A percentile compares a stretch with the other conserved stretches of the same genome.
Conservation (phyloP, 2,329 filamentous ascomycete genomes). For the Karstenula rhodostoma region DNA sequence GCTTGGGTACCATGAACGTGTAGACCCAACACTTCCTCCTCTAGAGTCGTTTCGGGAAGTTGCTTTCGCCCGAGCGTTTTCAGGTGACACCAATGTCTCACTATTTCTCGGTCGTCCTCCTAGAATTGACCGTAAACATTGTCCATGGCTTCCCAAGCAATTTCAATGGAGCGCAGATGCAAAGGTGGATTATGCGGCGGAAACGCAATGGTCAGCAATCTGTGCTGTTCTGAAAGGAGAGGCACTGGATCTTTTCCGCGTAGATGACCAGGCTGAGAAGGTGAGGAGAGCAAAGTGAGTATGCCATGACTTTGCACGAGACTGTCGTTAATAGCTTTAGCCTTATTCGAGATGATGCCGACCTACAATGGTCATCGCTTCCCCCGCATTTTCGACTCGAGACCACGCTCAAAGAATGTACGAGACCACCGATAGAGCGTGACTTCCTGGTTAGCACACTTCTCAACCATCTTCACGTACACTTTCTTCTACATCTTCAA, state of each 20-base stretch:
- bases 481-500: conserved; percentile 39
- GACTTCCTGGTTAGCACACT: conserved; percentile 44
- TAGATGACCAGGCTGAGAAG: conserved; percentile 12
- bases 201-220: conserved; percentile 18
- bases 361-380: conserved; percentile 7
- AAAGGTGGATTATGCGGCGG: conserved; percentile 9
- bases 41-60: conserved; percentile 51
- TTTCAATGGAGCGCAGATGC: conserved; percentile 13
- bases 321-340: background rate
- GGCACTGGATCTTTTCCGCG: conserved; percentile 17
- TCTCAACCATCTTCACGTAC: conserved; percentile 45
- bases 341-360: conserved; percentile 1
- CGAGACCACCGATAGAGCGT: conserved; percentile 30
- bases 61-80: conserved; percentile 55
- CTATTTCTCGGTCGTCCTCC: conserved; percentile 62
- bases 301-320: background rate
- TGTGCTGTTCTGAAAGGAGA: conserved; percentile 21
- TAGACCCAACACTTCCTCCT: conserved; percentile 44
- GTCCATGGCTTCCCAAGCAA: conserved; percentile 5
- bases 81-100: conserved; percentile 57
- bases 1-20: conserved; percentile 57
- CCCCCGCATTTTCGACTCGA: conserved; percentile 12
- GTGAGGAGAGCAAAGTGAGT: conserved; percentile 8
- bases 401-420: conserved; percentile 19
- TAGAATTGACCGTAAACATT: conserved; percentile 28